These are phyloP conservation scores for Telopea speciosissima DNA, from an alignment of 177 flowering plant genomes.

Conservation along the genomic window DNA sequence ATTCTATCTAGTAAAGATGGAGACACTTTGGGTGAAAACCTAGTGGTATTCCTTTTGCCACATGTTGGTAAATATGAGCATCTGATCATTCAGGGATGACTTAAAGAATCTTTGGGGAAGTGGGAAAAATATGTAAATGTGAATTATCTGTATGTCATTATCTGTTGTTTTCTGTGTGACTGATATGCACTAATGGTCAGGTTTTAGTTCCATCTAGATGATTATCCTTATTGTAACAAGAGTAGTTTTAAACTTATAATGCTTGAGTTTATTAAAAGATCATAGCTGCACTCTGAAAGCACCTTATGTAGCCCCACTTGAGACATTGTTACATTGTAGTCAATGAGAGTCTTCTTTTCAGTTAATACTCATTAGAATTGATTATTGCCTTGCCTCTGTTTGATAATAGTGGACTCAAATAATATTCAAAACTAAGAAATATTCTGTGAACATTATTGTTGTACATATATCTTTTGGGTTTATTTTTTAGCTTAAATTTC, in stretches of 20 bases:
- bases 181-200: neutral
- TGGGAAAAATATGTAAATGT: neutral
- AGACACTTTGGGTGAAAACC: neutral
- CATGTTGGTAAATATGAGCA: neutral
- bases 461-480: neutral
- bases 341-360: too few relatives aligned
- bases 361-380: neutral
- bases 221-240: neutral
- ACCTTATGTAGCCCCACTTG: neutral
- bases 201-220: neutral
- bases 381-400: neutral
- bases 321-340: too few relatives aligned
- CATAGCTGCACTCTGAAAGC: neutral
- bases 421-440: neutral
- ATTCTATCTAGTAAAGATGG: neutral
- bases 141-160: neutral
- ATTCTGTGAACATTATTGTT: neutral
- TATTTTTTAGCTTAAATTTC: neutral
- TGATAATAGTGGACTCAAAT: neutral
- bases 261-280: neutral
- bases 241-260: neutral
- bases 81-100: neutral
- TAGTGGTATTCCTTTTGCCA: neutral
- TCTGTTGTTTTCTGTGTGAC: neutral
- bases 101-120: neutral